Evolutionary conservation across 768 basidiomycete species (phyloP).

Genomic region (Cantharellus cinnabarinus): DNA sequence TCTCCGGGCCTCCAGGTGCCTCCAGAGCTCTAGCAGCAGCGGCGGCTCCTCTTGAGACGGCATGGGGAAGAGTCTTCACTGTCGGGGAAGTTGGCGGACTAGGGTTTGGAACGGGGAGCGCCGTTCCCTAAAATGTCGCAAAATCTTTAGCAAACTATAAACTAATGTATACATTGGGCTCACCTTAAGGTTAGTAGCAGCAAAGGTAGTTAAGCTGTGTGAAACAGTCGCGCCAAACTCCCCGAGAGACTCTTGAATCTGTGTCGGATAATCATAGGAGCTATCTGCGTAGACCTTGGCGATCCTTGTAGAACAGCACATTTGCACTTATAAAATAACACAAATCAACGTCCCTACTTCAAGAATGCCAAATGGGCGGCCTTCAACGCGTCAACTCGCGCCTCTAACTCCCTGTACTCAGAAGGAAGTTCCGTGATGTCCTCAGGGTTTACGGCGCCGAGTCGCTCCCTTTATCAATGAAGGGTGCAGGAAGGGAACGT

Average conservation of each 20-base stretch:
- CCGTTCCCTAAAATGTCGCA: slow-evolving; percentile 33
- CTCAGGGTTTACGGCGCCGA: slow-evolving; percentile 74
- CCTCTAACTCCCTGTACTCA: slow-evolving; percentile 95
- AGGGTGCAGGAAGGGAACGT: background rate
- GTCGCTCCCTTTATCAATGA: slow-evolving; percentile 32
- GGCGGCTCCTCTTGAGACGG: slow-evolving; percentile 65
- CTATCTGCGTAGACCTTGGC: slow-evolving; percentile 78
- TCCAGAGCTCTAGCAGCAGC: slow-evolving; percentile 29
- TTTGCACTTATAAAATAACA: background rate
- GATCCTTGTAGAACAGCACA: slow-evolving; percentile 29
- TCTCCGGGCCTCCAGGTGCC: slow-evolving; percentile 21
- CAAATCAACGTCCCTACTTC: slow-evolving; percentile 31
- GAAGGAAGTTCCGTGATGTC: slow-evolving; percentile 84
- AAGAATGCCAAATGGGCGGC: slow-evolving; percentile 54
- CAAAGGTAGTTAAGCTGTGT: slow-evolving; percentile 60
- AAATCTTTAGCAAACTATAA: background rate
- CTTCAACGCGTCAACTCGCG: slow-evolving; percentile 80
- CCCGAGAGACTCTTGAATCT: slow-evolving; percentile 36
- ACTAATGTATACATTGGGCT: background rate
- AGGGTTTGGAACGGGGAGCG: slow-evolving; percentile 54
- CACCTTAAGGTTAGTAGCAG: slow-evolving; percentile 61
- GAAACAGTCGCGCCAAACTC: slow-evolving; percentile 55
- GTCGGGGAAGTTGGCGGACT: slow-evolving; percentile 34
- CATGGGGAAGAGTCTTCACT: slow-evolving; percentile 96
- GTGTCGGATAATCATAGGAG: slow-evolving; percentile 51